These are phyloP conservation scores for Termitomyces sp. DNA, from an alignment of 768 basidiomycete species.

Conservation along the genomic window DNA sequence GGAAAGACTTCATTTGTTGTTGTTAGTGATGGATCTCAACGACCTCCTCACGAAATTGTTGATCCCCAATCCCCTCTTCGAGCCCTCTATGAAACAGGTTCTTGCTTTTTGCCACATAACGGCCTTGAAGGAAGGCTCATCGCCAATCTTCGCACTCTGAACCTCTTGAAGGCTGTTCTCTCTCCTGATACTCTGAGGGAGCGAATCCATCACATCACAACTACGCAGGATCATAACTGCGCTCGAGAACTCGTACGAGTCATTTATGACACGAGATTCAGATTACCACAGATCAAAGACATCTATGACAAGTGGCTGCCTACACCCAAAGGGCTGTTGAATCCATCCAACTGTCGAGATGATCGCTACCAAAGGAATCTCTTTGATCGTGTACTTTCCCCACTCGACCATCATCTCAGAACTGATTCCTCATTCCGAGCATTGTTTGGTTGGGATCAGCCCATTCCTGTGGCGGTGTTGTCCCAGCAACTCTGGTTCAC, in stretches of 20 bases:
- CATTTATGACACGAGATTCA: conserved; percentile 19
- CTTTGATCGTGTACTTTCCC: conserved; percentile 39
- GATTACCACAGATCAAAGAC: conserved; percentile 7
- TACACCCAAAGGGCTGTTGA: conserved; percentile 31
- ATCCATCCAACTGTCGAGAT: conserved; percentile 29
- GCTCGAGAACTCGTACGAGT: conserved; percentile 24
- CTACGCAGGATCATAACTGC: conserved; percentile 6
- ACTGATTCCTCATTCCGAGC: conserved; percentile 28
- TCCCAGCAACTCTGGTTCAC: conserved; percentile 30
- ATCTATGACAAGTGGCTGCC: conserved; percentile 36
- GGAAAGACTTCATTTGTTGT: conserved; percentile 27
- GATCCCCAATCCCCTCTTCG: conserved; percentile 33
- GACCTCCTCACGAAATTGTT: conserved; percentile 25
- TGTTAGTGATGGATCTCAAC: conserved; percentile 18
- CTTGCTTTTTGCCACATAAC: conserved; percentile 15
- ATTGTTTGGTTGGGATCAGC: conserved; percentile 40
- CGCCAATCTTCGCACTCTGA: conserved; percentile 19
- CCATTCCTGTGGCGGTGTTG: conserved; percentile 29
- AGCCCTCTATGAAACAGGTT: conserved; percentile 23
- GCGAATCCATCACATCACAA: conserved; percentile 30
- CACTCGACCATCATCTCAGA: conserved; percentile 25
- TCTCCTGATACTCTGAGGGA: conserved; percentile 33
- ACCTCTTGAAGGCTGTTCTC: conserved; percentile 29
- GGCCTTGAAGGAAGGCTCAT: conserved; percentile 17
- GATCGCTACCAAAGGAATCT: conserved; percentile 26